Evolutionary conservation across 2,329 filamentous ascomycete genomes (phyloP).

Genomic region (Podosphaera aphanis): DNA sequence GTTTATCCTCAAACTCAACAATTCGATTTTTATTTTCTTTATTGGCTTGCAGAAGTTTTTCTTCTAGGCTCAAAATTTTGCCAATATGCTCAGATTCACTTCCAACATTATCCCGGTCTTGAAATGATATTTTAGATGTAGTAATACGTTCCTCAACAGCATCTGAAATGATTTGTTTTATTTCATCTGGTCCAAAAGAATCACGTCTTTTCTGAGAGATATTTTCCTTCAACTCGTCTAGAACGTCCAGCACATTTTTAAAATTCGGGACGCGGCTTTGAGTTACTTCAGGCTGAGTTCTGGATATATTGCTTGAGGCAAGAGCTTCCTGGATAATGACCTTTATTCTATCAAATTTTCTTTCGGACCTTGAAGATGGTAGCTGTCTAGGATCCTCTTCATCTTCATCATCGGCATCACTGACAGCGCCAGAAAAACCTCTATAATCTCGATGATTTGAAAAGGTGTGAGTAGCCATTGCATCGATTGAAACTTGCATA

Average conservation of each 20-base stretch:
- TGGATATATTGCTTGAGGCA: background rate
- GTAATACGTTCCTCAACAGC: conserved; percentile 34
- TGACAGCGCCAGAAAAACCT: conserved; percentile 45
- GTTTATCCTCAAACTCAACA: conserved; percentile 42
- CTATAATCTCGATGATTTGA: conserved; percentile 35
- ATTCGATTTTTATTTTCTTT: conserved; percentile 7
- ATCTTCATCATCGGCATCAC: conserved; percentile 88
- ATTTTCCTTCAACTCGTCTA: conserved; percentile 38
- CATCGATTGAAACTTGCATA: conserved; percentile 47
- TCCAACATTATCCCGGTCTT: conserved; percentile 18
- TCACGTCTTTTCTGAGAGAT: conserved; percentile 22
- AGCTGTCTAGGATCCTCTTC: conserved; percentile 46
- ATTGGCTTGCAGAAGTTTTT: conserved; percentile 39
- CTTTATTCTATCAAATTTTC: conserved; percentile 63
- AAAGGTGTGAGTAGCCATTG: conserved; percentile 29
- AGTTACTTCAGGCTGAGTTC: background rate
- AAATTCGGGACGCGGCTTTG: background rate
- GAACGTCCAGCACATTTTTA: conserved; percentile 23
- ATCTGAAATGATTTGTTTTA: conserved; percentile 40
- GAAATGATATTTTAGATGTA: conserved; percentile 13
- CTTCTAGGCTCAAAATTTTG: conserved; percentile 40
- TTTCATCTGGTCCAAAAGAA: conserved; percentile 25
- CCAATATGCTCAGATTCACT: conserved; percentile 8
- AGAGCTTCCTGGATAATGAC: conserved; percentile 52
- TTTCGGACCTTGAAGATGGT: conserved; percentile 55